phyloP scores from a whole-genome alignment of 2,329 filamentous ascomycete genomes.

The Paraphoma sp. region DNA sequence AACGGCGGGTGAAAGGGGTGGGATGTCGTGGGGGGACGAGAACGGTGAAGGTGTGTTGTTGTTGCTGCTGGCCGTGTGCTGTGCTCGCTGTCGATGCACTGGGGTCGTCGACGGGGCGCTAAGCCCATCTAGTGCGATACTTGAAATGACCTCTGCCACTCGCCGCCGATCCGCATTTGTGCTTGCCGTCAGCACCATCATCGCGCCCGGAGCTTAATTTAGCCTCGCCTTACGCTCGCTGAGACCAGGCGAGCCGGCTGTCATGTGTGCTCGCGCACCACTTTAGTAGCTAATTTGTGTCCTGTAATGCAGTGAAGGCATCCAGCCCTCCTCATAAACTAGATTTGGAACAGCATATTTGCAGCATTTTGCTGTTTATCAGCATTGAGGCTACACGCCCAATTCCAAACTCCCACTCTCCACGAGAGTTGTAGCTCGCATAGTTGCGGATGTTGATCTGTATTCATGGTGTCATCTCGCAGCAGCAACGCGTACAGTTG shows the following conservation, averaged over 20 bases:
- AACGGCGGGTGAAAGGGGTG: constrained; percentile 6
- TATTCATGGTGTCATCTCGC: too few relatives aligned
- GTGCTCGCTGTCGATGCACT: constrained; percentile 5
- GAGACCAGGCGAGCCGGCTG: neutral
- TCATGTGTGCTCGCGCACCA: too few relatives aligned
- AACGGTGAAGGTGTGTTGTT: constrained; percentile 9
- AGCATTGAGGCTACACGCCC: too few relatives aligned
- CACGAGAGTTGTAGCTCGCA: too few relatives aligned
- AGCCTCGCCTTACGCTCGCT: neutral
- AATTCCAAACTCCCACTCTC: too few relatives aligned
- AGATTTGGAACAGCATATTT: too few relatives aligned
- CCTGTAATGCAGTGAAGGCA: too few relatives aligned
- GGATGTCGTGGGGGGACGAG: neutral
- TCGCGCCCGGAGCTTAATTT: neutral
- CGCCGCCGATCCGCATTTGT: neutral
- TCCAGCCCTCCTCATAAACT: neutral
- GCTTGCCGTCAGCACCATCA: neutral
- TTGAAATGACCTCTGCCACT: constrained; percentile 2
- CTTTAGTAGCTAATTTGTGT: too few relatives aligned
- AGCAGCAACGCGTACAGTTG: neutral
- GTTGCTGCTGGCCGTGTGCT: constrained; percentile 3
- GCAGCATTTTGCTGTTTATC: too few relatives aligned
- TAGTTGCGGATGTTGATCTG: too few relatives aligned
- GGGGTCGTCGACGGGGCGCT: constrained; percentile 5
- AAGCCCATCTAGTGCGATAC: constrained; percentile 8